Conservation (phyloP, 805 yeast species). For the Ogataea minuta region DNA sequence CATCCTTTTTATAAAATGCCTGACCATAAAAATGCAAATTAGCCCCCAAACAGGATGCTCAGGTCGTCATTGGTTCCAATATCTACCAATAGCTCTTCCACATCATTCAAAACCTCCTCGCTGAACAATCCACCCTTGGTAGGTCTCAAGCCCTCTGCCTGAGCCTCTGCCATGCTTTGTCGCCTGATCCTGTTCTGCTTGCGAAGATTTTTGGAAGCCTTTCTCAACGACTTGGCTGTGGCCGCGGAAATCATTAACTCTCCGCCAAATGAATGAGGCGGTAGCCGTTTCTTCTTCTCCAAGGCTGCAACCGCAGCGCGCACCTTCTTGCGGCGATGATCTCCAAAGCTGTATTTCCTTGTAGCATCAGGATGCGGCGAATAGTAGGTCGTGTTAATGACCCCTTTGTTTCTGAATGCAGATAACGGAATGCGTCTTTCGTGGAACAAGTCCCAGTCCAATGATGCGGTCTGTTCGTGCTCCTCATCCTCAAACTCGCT, state of each 20-base stretch:
- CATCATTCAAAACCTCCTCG: constrained; percentile 70
- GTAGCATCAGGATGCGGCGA: constrained; percentile 21
- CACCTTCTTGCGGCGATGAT: constrained; percentile 14
- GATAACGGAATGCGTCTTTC: constrained; percentile 71
- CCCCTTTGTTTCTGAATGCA: constrained; percentile 84
- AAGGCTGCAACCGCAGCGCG: constrained; percentile 17
- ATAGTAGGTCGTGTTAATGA: constrained; percentile 28
- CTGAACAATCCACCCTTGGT: constrained; percentile 76
- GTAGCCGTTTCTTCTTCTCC: constrained; percentile 28
- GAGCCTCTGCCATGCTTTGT: constrained; percentile 71
- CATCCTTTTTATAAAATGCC: constrained; percentile 13
- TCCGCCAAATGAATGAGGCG: constrained; percentile 26
- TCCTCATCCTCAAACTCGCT: constrained; percentile 81
- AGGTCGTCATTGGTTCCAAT: constrained; percentile 42
- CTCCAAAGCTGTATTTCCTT: constrained; percentile 27
- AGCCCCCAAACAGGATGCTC: constrained; percentile 35
- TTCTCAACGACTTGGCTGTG: constrained; percentile 18
- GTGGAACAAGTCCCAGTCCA: constrained; percentile 28
- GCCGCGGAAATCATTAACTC: constrained; percentile 25
- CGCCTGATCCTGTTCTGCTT: constrained; percentile 46
- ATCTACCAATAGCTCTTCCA: constrained; percentile 66
- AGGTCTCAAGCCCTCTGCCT: constrained; percentile 69
- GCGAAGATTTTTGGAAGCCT: constrained; percentile 23
- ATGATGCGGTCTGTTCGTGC: constrained; percentile 40
- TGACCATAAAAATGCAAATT: constrained; percentile 6